phyloP scores from a whole-genome alignment of 805 yeast genomes.

The Zygotorulaspora sp. region DNA sequence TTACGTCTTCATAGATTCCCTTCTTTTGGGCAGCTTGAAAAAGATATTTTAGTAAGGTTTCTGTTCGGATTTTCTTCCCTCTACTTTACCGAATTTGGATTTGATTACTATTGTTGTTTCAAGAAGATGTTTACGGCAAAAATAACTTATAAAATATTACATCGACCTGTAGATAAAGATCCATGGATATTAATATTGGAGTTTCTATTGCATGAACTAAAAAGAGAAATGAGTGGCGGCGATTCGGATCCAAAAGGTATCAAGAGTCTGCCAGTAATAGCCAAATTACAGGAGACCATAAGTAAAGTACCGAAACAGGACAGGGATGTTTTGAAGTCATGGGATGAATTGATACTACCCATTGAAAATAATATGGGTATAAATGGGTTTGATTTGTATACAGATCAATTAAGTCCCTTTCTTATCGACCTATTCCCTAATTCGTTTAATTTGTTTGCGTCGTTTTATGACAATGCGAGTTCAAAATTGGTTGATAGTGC shows the following conservation, averaged over 20 bases:
- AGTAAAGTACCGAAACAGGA: slow-evolving; percentile 7
- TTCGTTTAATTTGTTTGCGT: slow-evolving; percentile 22
- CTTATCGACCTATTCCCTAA: slow-evolving; percentile 15
- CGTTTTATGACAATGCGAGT: slow-evolving; percentile 27
- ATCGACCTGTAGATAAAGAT: slow-evolving; percentile 21
- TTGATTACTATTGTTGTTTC: slow-evolving; percentile 30
- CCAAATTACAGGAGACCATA: slow-evolving; percentile 8
- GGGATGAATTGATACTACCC: slow-evolving; percentile 21
- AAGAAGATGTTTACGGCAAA: slow-evolving; percentile 31
- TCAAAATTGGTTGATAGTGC: slow-evolving; percentile 18
- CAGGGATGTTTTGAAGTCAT: slow-evolving; percentile 12
- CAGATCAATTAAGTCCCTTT: slow-evolving; percentile 13
- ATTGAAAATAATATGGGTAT: slow-evolving; percentile 13
- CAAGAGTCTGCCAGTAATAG: slow-evolving; percentile 8
- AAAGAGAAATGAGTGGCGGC: slow-evolving; percentile 7
- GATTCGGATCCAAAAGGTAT: slow-evolving; percentile 5
- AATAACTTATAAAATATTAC: slow-evolving; percentile 26
- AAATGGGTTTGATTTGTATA: slow-evolving; percentile 17
- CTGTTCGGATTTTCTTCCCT: slow-evolving; percentile 24
- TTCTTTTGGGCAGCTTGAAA: slow-evolving; percentile 8
- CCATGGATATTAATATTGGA: slow-evolving; percentile 28
- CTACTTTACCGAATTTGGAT: slow-evolving; percentile 31
- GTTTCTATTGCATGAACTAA: slow-evolving; percentile 22
- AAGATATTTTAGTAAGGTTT: slow-evolving; percentile 19
- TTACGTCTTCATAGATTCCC: slow-evolving; percentile 22